Conservation (phyloP, 2,329 filamentous ascomycete species). For the Pezicula carpinea region DNA sequence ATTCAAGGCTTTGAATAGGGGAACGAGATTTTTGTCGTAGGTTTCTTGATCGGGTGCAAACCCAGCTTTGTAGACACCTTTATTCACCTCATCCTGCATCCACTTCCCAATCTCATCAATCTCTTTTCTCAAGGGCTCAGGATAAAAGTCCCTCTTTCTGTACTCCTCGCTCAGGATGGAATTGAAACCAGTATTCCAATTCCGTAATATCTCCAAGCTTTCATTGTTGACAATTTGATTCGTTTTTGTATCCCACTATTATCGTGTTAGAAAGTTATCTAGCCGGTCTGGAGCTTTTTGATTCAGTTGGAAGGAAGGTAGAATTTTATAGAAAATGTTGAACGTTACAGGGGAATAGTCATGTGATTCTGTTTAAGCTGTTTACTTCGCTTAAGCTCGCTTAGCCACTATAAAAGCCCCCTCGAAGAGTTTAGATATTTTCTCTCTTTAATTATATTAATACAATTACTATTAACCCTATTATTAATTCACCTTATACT, state of each 20-base stretch:
- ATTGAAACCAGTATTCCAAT: conserved; percentile 75
- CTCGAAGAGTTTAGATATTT: too few relatives aligned
- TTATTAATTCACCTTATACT: too few relatives aligned
- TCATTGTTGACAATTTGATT: conserved; percentile 74
- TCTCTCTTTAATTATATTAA: too few relatives aligned
- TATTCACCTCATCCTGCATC: conserved; percentile 69
- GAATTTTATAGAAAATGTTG: too few relatives aligned
- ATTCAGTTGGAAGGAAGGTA: too few relatives aligned
- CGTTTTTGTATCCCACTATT: conserved; percentile 52
- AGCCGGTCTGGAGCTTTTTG: too few relatives aligned
- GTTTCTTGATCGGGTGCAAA: conserved; percentile 79
- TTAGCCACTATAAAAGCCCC: too few relatives aligned
- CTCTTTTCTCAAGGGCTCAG: conserved; percentile 47
- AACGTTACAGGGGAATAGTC: too few relatives aligned
- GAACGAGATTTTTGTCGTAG: conserved; percentile 67
- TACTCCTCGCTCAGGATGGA: conserved; percentile 50
- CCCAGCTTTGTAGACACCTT: conserved; percentile 68
- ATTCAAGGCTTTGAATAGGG: conserved; percentile 74
- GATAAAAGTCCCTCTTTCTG: conserved; percentile 60
- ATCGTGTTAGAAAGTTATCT: too few relatives aligned
- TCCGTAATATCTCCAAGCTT: conserved; percentile 73
- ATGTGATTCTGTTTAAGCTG: too few relatives aligned
- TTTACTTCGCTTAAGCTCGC: too few relatives aligned
- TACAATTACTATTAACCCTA: too few relatives aligned
- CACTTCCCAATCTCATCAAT: conserved; percentile 77